Evolutionary conservation across 257 asterid genomes (phyloP).

Genomic region (Solanum chmielewskii): DNA sequence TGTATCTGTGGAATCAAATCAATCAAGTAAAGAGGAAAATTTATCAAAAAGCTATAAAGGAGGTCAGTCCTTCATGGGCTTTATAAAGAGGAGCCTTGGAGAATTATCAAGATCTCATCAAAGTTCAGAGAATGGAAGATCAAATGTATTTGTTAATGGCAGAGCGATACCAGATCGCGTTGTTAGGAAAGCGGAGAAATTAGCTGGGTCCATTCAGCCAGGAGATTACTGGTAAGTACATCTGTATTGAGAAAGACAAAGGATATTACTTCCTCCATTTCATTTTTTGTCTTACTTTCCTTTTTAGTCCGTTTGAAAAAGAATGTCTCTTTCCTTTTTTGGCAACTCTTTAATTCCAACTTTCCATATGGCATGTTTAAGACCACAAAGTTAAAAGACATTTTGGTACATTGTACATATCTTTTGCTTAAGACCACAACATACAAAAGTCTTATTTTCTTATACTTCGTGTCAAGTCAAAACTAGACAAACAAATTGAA

Average conservation of each 20-base stretch:
- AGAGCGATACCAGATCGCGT: conserved; percentile 49
- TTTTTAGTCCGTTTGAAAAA: background rate
- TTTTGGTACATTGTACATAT: background rate
- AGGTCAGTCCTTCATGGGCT: conserved; percentile 67
- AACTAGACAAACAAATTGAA: background rate
- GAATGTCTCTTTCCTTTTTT: background rate
- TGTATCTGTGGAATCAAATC: conserved; percentile 50
- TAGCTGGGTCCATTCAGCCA: conserved; percentile 83
- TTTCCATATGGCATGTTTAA: background rate
- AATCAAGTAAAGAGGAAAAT: conserved; percentile 37
- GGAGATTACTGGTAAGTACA: conserved; percentile 81
- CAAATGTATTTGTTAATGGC: conserved; percentile 64
- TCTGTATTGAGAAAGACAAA: background rate
- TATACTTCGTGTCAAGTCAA: background rate
- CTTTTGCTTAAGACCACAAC: background rate
- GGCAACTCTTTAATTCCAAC: background rate
- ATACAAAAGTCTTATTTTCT: background rate
- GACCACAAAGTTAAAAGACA: background rate
- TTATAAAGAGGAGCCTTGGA: conserved; percentile 53
- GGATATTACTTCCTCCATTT: background rate
- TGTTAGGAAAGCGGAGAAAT: conserved; percentile 81
- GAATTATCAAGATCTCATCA: conserved; percentile 54
- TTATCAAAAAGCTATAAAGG: conserved; percentile 44
- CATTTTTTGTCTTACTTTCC: background rate
- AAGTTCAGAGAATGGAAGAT: conserved; percentile 31